Conservation (phyloP, 2,329 filamentous ascomycete genomes). For the Trichoderma endophyticum region DNA sequence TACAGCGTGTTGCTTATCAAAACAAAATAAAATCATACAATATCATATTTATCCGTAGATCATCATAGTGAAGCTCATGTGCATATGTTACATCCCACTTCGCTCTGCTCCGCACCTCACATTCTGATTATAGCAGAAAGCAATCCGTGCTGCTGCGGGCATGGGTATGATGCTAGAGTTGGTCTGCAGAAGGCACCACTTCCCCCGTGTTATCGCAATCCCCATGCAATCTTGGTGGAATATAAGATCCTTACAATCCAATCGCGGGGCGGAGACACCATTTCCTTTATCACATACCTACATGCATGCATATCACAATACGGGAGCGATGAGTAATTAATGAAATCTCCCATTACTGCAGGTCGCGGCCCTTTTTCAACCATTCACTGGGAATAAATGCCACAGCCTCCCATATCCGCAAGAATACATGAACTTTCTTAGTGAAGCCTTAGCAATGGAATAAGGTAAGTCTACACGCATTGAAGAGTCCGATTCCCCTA, state of each 20-base stretch:
- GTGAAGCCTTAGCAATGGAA: background rate
- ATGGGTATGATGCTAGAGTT: background rate
- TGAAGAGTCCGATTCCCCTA: background rate
- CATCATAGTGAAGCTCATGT: background rate
- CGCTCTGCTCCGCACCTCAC: background rate
- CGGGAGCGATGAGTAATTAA: background rate
- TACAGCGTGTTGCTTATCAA: background rate
- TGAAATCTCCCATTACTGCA: background rate
- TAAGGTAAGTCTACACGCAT: background rate
- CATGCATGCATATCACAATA: background rate
- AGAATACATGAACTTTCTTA: background rate
- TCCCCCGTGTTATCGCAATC: background rate
- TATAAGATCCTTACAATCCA: background rate
- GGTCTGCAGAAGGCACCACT: background rate
- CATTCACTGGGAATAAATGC: background rate
- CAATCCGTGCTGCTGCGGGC: background rate
- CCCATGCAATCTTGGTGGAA: background rate
- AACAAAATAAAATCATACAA: background rate
- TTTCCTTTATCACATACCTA: slow-evolving; percentile 1
- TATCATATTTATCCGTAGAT: background rate
- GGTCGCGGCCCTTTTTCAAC: background rate
- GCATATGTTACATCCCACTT: background rate
- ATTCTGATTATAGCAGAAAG: background rate
- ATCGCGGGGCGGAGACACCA: background rate
- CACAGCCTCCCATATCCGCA: background rate